Percentiles rank a stretch among this genome's conserved stretches.
These are phyloP conservation scores for Picea abies DNA, from an alignment of 83 land plant species.

Conservation along the genomic window DNA sequence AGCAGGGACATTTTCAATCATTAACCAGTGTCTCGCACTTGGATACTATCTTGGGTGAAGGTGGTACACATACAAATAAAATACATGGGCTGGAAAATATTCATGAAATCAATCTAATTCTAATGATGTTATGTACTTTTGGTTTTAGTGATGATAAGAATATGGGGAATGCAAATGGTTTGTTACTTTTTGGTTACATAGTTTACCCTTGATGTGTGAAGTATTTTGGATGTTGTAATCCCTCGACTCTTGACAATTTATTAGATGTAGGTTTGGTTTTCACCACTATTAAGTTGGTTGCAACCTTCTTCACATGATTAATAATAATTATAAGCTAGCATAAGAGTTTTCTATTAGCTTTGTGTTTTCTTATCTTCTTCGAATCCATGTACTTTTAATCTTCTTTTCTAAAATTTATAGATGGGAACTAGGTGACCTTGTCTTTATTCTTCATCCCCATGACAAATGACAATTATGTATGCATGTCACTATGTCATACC, in stretches of 20 bases:
- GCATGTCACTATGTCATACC: slow-evolving; percentile 57
- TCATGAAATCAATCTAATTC: slow-evolving; percentile 42
- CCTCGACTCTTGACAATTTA: not conserved
- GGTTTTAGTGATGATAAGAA: slow-evolving; percentile 46
- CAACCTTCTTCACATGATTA: slow-evolving; percentile 54
- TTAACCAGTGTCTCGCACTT: slow-evolving; percentile 39
- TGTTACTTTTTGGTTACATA: not conserved
- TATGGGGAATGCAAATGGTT: slow-evolving; percentile 50
- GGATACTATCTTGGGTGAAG: slow-evolving; percentile 47
- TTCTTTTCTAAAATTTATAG: slow-evolving; percentile 40
- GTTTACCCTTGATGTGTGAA: not conserved
- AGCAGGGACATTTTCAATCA: slow-evolving; percentile 44
- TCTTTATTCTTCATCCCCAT: slow-evolving; percentile 21
- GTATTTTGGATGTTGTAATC: not conserved
- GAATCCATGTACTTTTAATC: slow-evolving; percentile 42
- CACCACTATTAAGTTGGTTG: slow-evolving; percentile 46
- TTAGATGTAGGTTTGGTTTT: slow-evolving; percentile 50
- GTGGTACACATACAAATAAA: slow-evolving; percentile 37
- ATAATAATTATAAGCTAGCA: slow-evolving; percentile 51
- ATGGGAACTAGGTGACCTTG: slow-evolving; percentile 47
- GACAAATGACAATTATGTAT: slow-evolving; percentile 32
- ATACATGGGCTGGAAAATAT: slow-evolving; percentile 39
- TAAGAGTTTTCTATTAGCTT: slow-evolving; percentile 33
- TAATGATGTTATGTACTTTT: slow-evolving; percentile 40
- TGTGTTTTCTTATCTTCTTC: slow-evolving; percentile 38